These are phyloP conservation scores for Talaromyces borbonicus DNA, from an alignment of 495 filamentous ascomycete genomes.

Conservation along the genomic window DNA sequence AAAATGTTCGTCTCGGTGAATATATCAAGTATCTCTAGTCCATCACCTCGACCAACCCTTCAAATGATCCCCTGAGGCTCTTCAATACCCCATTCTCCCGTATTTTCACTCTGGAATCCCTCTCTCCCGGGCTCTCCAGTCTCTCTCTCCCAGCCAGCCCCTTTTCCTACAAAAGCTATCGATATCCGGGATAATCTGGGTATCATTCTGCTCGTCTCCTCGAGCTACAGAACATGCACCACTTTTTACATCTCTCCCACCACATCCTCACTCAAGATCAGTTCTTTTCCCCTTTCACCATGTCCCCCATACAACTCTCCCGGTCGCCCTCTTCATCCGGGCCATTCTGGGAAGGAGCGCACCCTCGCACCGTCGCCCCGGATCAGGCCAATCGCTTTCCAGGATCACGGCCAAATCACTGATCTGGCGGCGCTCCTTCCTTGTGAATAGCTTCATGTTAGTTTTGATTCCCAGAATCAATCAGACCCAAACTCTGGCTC, in stretches of 20 bases:
- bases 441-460: no score
- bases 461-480: no score
- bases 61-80: background rate
- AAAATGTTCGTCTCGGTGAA: background rate
- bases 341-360: no score
- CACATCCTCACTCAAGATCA: background rate
- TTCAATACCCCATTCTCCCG: background rate
- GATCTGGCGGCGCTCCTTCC: no score
- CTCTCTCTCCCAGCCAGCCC: background rate
- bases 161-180: background rate
- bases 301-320: conserved; percentile 84
- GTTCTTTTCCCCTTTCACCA: conserved; percentile 66
- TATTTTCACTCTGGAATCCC: background rate
- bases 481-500: no score
- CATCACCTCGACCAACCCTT: background rate
- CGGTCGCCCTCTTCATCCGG: conserved; percentile 47
- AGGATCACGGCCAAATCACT: no score
- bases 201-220: background rate
- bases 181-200: background rate
- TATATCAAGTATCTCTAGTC: background rate
- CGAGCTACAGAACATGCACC: background rate
- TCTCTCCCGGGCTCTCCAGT: background rate
- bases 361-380: no score
- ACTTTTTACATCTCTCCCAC: background rate
- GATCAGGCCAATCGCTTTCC: no score